Base-by-base conservation (phyloP, 2,329 filamentous ascomycete genomes). In the Ophiognomonia clavigignenti-juglandacearum region DNA sequence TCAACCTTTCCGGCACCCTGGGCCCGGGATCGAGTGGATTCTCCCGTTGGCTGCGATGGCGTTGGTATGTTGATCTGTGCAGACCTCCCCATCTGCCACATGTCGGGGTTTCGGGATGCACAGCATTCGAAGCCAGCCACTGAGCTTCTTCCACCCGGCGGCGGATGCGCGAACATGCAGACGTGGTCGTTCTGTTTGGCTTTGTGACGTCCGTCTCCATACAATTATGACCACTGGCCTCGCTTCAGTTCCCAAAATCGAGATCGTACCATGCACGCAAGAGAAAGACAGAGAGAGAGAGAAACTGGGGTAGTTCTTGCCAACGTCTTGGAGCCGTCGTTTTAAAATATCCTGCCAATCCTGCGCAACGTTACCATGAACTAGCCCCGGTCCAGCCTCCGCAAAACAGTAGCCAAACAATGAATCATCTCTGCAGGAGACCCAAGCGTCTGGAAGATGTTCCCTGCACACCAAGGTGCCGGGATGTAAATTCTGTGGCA, bases 211-310 rank as follows among this genome's bases (percentile, higher is more conserved):
- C 9, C 16, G 16, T 13, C n/a, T 29, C 20, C 14, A 11, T 31
- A n/a, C 31, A 24, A 10, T 13, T 43, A n/a, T 13, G 20, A 20
- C 29, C 31, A n/a, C 14, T 42, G 19, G 19, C 19, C 16, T n/a
- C 27, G 29, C 18, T 13, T 34, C 19, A 14, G 23, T 6, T 14
- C 10, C 18, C 23, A n/a, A 26, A 16, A 35, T 26, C 22, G 29
- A 43, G 31, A 36, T 43, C n/a, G 40, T 23, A n/a, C 14, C 13
- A 43, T 43, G 31, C 31, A 31, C 13, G 29, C n/a, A n/a, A n/a
- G n/a, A n/a, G n/a, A n/a, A n/a, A n/a, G n/a, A n/a, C n/a, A n/a
- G n/a, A n/a, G n/a, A n/a, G n/a, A n/a, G n/a, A n/a, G n/a, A n/a
- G n/a, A n/a, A n/a, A n/a, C n/a, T n/a, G n/a, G n/a, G n/a, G n/a